Base-by-base conservation (phyloP, 2,329 filamentous ascomycete genomes). In the Ophiostoma tasmaniense region DNA sequence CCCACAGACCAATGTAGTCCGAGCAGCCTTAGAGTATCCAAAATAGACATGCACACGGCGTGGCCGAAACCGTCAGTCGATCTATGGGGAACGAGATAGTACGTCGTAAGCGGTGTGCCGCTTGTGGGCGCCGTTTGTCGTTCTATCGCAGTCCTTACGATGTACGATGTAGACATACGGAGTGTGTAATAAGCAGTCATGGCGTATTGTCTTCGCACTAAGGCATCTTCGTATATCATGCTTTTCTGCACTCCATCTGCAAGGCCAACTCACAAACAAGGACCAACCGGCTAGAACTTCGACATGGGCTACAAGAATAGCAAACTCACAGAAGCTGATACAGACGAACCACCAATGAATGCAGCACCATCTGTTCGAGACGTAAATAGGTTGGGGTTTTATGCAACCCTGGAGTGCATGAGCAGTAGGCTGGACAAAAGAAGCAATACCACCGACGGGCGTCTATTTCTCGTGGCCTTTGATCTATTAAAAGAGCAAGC, bases 31-130 rank as follows among this genome's bases (percentile, higher is more conserved):
- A 13, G 14, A 13, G 14, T 39, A 4, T 28, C 30, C n/a, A 62
- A 2, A 20, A n/a, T 35, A n/a, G 25, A 33, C 20, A 30, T 35
- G 59, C 59, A 62, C 59, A 62, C 59, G 59, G 59, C 28, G n/a
- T 62, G 59, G 59, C 59, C 59, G 59, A 30, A 37, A n/a, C 17
- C 59, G 59, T 62, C 25, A 14, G 59, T 62, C 59, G 59, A 62
- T 62, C 59, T 62, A 62, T 62, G 59, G 59, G 35, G 59, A 62
- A 37, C 59, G 59, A 62, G 28, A 10, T 55, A 61, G 22, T 28
- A 25, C 13, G 55, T 30, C 28, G 55, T 28, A 30, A 61, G 55
- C 28, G 55, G 55, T 50, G 50, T 52, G 50, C 50, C 22, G n/a
- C 6, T 55, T 25, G 10, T 55, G 37, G 37, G 14, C 1, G 50